Base-by-base conservation (phyloP, 2,329 filamentous ascomycete species). In the Fusarium continuum region DNA sequence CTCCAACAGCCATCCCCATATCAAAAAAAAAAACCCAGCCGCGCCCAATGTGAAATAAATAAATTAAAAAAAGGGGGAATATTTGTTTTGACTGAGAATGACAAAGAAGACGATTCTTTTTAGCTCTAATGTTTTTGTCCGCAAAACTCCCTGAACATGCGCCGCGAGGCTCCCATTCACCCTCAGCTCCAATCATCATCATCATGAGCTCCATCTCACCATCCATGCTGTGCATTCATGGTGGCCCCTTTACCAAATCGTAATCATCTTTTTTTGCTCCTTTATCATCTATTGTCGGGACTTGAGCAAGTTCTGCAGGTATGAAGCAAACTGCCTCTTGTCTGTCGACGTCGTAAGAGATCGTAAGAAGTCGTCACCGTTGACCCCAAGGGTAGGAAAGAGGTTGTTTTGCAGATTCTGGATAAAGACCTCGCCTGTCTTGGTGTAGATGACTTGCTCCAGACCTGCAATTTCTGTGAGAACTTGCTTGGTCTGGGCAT, bases 391-490 rank as follows among this genome's bases (percentile, higher is more conserved):
- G 39, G 80, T 83, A 1, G 86, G 82, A 66, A 93, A 86, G 54
- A 93, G 83, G 3, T 81, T 80, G 14, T 81, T 79, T 66, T 87
- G 86, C 40, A 94, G 76, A 70, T 91, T 85, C 58, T 85, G 83
- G 20, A 94, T 83, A 74, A 97, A 98, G 52, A 87, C 83, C 46
- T 91, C 86, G 22, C 95, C 95, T 11, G 92, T 94, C 80, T 98
- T 98, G 67, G 86, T 84, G 73, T 97, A 94, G 61, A 99, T 95
- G 29, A 86, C 89, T 77, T 95, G 92, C 77, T 99, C 93, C 56
- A 99, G 79, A 4, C 84, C 86, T 4, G 93, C 93, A 61, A 96
- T 92, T 79, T 99, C 95, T 51, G 88, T 88, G 32, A 99, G 84
- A 2, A 97, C 91, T 75, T 93, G 90, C 74, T 91, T 91, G 28